Conservation (phyloP, 441 rosid genomes). For the Viola pubescens region DNA sequence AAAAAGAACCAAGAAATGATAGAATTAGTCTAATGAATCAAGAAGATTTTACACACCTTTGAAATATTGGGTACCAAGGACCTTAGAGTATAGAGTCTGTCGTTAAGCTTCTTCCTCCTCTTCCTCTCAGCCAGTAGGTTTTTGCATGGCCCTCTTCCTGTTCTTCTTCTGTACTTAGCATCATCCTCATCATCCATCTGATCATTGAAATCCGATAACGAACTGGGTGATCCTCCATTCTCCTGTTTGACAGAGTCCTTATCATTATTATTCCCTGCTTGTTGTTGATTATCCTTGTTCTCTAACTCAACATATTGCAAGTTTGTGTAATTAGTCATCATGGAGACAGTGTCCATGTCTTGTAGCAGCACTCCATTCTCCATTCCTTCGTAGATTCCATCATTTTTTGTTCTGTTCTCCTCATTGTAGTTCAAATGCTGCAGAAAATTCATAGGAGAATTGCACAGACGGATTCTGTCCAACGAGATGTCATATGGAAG, state of each 20-base stretch:
- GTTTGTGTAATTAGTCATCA: conserved; percentile 14
- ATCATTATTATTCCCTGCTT: conserved; percentile 27
- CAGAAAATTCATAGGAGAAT: conserved; percentile 33
- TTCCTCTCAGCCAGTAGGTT: conserved; percentile 83
- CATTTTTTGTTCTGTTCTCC: conserved; percentile 27
- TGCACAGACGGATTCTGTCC: conserved; percentile 29
- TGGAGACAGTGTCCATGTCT: conserved; percentile 22
- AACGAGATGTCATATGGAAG: conserved; percentile 36
- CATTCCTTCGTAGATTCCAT: conserved; percentile 27
- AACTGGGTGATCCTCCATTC: conserved; percentile 44
- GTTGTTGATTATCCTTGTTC: conserved; percentile 16
- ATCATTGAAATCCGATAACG: conserved; percentile 71
- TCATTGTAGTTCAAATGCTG: conserved; percentile 32
- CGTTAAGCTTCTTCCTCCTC: conserved; percentile 71
- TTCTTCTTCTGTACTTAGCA: conserved; percentile 34
- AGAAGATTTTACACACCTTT: conserved; percentile 7
- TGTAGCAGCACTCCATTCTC: conserved; percentile 3
- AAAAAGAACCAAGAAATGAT: background rate
- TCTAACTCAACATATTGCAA: conserved; percentile 31
- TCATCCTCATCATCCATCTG: conserved; percentile 74
- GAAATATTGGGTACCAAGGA: conserved; percentile 68
- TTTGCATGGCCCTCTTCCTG: conserved; percentile 54
- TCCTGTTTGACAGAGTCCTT: conserved; percentile 40
- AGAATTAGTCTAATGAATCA: background rate
- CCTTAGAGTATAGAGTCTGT: conserved; percentile 63